Conservation (phyloP, 2,329 filamentous ascomycete species). For the Lecanosticta acicola region DNA sequence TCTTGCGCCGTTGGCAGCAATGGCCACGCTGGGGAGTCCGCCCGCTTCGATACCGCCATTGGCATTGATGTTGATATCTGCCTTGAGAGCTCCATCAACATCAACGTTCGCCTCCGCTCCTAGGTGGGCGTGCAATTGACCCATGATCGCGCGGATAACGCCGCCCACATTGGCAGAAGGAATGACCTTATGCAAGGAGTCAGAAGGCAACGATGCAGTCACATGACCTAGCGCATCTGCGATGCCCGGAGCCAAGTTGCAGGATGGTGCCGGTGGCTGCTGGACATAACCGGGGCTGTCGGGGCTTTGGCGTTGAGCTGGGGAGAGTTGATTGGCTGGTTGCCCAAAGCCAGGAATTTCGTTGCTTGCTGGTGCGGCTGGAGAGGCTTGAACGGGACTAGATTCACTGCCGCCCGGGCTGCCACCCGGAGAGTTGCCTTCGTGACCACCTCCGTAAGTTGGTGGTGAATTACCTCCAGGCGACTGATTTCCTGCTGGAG, state of each 20-base stretch:
- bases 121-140: constrained; percentile 5
- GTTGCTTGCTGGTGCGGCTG: no score
- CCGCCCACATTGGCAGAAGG: constrained; percentile 6
- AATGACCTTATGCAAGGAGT: constrained; percentile 11
- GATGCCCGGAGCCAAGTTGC: constrained; percentile 8
- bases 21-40: constrained; percentile 5
- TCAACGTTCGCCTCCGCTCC: neutral
- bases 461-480: neutral
- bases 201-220: constrained; percentile 5
- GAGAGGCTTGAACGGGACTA: no score
- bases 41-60: neutral
- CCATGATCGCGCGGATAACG: constrained; percentile 10
- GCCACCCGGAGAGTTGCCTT: no score
- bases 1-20: constrained; percentile 4
- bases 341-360: constrained; percentile 10
- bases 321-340: constrained; percentile 2
- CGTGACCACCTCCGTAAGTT: no score
- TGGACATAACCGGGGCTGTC: constrained; percentile 8
- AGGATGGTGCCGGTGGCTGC: constrained; percentile 10
- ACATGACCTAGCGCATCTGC: constrained; percentile 5
- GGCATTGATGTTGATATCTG: neutral
- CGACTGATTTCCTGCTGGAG: neutral
- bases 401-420: no score
- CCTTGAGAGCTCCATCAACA: constrained; percentile 2
- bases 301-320: constrained; percentile 5